Conservation (phyloP, 75 land plant genomes). For the Larix kaempferi region DNA sequence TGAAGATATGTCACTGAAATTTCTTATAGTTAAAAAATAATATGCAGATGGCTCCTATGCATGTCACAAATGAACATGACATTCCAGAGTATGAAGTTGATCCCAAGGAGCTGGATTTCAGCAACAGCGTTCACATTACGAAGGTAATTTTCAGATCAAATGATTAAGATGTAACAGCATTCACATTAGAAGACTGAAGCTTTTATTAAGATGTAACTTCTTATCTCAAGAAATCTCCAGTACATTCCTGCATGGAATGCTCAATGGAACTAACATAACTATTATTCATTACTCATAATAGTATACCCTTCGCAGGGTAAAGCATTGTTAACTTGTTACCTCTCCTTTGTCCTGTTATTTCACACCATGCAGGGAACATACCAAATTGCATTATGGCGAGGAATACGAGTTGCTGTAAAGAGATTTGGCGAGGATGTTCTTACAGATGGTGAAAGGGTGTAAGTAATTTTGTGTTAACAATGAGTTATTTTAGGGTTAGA, state of each 20-base stretch:
- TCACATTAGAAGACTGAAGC: slow-evolving; percentile 12
- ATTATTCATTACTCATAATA: neutral
- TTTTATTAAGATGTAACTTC: neutral
- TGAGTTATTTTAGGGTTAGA: neutral
- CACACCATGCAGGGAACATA: slow-evolving; percentile 62
- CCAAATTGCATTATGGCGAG: slow-evolving; percentile 78
- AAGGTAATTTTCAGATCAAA: slow-evolving; percentile 30
- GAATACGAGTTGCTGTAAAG: slow-evolving; percentile 91
- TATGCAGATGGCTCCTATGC: slow-evolving; percentile 60
- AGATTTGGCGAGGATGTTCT: slow-evolving; percentile 51
- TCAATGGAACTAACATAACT: neutral
- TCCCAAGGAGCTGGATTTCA: slow-evolving; percentile 66
- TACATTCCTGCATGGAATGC: slow-evolving; percentile 2
- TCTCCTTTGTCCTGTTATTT: neutral
- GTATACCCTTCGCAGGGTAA: slow-evolving; percentile 22
- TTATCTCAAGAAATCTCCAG: neutral
- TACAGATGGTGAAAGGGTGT: slow-evolving; percentile 64
- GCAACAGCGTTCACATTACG: slow-evolving; percentile 50
- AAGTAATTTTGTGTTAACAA: slow-evolving; percentile 20
- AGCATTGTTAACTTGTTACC: neutral
- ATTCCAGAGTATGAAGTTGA: slow-evolving; percentile 93
- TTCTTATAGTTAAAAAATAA: neutral
- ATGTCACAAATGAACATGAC: slow-evolving; percentile 54
- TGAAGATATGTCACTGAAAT: neutral
- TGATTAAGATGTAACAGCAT: too few species aligned